These are phyloP conservation scores for Pseudocercospora crystallina DNA, from an alignment of 2,329 filamentous ascomycete species.

Conservation along the genomic window DNA sequence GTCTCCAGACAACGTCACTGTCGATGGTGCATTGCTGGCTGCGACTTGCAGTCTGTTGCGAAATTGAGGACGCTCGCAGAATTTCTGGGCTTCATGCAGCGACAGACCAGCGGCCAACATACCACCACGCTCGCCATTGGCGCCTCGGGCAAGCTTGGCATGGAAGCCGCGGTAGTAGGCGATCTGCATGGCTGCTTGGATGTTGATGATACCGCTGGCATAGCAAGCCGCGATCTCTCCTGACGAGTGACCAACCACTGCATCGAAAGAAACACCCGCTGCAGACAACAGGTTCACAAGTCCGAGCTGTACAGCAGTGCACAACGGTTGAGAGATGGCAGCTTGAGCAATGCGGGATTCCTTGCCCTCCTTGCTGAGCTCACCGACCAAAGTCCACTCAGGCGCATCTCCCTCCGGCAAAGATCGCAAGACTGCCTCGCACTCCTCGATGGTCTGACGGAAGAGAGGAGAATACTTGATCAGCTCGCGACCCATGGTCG, in stretches of 20 bases:
- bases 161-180: constrained; percentile 29
- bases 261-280: constrained; percentile 22
- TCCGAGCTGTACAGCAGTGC: constrained; percentile 56
- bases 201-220: constrained; percentile 25
- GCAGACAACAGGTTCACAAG: constrained; percentile 43
- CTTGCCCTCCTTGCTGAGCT: constrained; percentile 15
- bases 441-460: constrained; percentile 4
- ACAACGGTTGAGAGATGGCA: constrained; percentile 52
- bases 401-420: constrained; percentile 3
- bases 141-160: constrained; percentile 9
- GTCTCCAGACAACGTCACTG: constrained; percentile 50
- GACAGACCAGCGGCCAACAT: constrained; percentile 19
- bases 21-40: constrained; percentile 42
- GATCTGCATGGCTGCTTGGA: constrained; percentile 17
- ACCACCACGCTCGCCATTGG: constrained; percentile 9
- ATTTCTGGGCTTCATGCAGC: constrained; percentile 7
- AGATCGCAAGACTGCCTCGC: constrained; percentile 3
- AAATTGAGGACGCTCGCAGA: constrained; percentile 1
- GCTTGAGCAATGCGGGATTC: constrained; percentile 22
- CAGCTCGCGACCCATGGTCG: constrained; percentile 17
- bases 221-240: constrained; percentile 38
- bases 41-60: constrained; percentile 20
- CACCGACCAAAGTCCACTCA: constrained; percentile 11
- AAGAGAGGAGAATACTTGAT: background rate
- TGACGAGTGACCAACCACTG: constrained; percentile 33